Percentiles rank a stretch among this genome's conserved stretches.
phyloP scores from a whole-genome alignment of 768 basidiomycete genomes.

The Mycena pura region DNA sequence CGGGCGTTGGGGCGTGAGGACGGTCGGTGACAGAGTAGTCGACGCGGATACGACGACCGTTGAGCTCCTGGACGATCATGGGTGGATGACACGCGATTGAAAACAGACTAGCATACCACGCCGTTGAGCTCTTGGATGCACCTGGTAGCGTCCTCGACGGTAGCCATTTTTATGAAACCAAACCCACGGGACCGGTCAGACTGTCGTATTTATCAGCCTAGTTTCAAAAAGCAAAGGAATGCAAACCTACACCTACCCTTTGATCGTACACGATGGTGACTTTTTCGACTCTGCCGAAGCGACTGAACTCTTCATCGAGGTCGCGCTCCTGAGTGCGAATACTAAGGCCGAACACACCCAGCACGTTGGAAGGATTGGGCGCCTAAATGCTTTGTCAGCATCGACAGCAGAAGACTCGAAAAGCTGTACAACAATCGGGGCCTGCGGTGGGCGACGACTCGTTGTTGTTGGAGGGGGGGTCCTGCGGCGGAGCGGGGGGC shows the following conservation, averaged over 20 bases:
- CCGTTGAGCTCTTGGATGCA: conserved; percentile 95
- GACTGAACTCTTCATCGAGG: conserved; percentile 91
- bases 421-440: too few species aligned
- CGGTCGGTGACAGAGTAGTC: conserved; percentile 95
- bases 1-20: conserved; percentile 95
- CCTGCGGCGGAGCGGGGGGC: conserved; percentile 59
- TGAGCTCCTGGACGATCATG: conserved; percentile 70
- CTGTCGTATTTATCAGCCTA: conserved; percentile 45
- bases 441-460: conserved; percentile 69
- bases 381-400: too few species aligned
- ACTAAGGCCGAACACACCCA: conserved; percentile 98
- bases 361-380: conserved; percentile 84
- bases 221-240: neutral
- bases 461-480: conserved; percentile 69
- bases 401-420: too few species aligned
- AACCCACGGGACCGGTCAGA: conserved; percentile 97
- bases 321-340: conserved; percentile 94
- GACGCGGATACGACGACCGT: conserved; percentile 95
- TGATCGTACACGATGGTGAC: conserved; percentile 98
- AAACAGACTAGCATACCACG: conserved; percentile 58
- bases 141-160: conserved; percentile 84
- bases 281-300: conserved; percentile 91
- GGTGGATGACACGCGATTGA: conserved; percentile 8
- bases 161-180: conserved; percentile 94
- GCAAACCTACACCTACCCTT: conserved; percentile 67